Base-by-base conservation (phyloP, 768 basidiomycete species). In the Boletus rex-veris region DNA sequence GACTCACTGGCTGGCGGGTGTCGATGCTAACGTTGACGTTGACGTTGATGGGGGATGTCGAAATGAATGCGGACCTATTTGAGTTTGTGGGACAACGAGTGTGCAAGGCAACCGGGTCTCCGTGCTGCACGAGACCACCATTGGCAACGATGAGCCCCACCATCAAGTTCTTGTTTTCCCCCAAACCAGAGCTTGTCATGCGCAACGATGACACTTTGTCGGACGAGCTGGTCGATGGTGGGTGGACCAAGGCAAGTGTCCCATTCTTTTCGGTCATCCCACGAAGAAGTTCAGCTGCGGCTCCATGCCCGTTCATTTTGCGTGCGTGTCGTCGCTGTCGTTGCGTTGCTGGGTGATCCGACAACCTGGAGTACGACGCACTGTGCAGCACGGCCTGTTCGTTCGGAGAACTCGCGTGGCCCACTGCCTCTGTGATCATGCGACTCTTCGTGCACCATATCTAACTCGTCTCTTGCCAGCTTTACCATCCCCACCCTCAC, bases 231-330 rank as follows among this genome's bases (percentile, higher is more conserved):
- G 58, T 53, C 26, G 59, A 60, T 24, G 58, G 40, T 24, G 66
- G 52, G 21, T 61, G 66, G 66, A 63, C 61, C 3, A 63, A 64
- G 67, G 67, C 52, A 31, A 58, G 66, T 59, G 4, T 50, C 9
- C 16, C n/a, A 16, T 30, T 7, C 28, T 35, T 4, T 28, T 28
- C 28, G 28, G 28, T 28, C 28, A 30, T 56, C 58, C 60, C 60
- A 54, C 56, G 53, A 42, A 30, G 46, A 61, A 50, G 37, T 38
- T 36, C 11, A 15, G 19, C 40, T 41, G 40, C 40, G 24, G 24
- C 24, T 24, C 24, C 24, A 24, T 24, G 24, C 24, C 24, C 24
- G 24, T 24, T 24, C 24, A 24, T 24, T 24, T 24, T 24, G 24
- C 24, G 24, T 24, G 24, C 24, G 21, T 21, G 21, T 21, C 3